phyloP scores from a whole-genome alignment of 495 filamentous ascomycete genomes.

The Lasiosphaeria miniovina region DNA sequence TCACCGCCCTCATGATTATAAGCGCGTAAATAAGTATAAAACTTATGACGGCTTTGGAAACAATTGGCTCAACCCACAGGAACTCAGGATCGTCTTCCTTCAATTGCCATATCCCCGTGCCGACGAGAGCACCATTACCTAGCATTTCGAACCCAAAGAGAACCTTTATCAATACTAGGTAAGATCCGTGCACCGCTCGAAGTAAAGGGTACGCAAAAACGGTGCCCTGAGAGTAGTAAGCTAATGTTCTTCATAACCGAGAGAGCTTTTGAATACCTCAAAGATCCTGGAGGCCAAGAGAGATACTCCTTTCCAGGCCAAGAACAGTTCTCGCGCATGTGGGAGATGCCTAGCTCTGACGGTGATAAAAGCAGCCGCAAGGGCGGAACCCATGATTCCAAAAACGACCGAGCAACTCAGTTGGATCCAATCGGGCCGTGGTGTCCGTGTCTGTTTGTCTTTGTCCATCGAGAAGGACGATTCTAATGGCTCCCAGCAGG shows the following conservation, averaged over 20 bases:
- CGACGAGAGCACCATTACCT: neutral
- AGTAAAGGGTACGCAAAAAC: neutral
- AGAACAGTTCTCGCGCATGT: neutral
- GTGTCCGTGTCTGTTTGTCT: neutral
- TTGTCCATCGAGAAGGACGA: neutral
- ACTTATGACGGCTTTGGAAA: neutral
- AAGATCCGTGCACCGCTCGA: neutral
- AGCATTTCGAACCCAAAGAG: neutral
- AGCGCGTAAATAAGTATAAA: neutral
- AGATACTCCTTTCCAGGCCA: neutral
- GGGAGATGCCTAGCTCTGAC: neutral
- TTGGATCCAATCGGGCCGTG: neutral
- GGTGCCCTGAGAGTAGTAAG: neutral
- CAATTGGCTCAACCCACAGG: neutral
- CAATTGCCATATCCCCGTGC: conserved; percentile 1
- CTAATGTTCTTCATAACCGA: neutral
- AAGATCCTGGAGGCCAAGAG: neutral
- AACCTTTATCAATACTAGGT: too few relatives aligned
- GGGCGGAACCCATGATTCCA: neutral
- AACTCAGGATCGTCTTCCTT: neutral
- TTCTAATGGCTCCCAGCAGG: too few relatives aligned
- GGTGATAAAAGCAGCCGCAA: neutral
- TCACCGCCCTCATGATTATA: too few relatives aligned
- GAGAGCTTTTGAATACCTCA: conserved; percentile 2
- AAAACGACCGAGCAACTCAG: neutral